Conservation (phyloP, 306 rosid genomes). For the Inga oerstediana region DNA sequence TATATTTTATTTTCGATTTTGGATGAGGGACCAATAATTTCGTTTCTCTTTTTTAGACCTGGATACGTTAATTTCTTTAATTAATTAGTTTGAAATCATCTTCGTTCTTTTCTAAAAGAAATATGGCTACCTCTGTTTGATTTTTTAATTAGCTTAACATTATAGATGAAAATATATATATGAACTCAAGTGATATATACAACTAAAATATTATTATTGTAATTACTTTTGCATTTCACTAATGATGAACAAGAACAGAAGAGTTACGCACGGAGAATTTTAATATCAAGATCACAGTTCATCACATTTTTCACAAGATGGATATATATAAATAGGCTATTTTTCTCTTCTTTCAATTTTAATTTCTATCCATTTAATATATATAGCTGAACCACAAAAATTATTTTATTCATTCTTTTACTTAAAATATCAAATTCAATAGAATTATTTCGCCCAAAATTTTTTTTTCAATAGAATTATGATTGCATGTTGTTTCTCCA, state of each 20-base stretch:
- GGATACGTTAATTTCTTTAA: too few species aligned
- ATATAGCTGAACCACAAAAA: neutral
- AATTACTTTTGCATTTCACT: neutral
- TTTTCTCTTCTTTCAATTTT: neutral
- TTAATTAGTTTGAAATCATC: too few species aligned
- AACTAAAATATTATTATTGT: neutral
- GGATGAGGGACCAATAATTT: too few species aligned
- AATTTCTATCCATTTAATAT: neutral
- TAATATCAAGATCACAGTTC: neutral
- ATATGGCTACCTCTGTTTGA: neutral
- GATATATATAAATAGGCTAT: neutral
- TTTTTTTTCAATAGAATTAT: neutral
- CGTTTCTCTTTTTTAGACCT: too few species aligned
- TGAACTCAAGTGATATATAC: too few species aligned
- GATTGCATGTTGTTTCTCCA: neutral
- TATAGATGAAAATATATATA: too few species aligned
- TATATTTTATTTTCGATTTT: too few species aligned
- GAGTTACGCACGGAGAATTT: neutral
- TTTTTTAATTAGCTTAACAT: neutral
- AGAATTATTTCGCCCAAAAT: neutral
- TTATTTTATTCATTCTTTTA: neutral
- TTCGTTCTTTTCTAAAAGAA: neutral
- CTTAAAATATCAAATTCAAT: neutral
- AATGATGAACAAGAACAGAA: neutral
- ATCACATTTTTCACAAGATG: neutral